Evolutionary conservation across 345 rosid genomes (phyloP).

Genomic region (Pistacia vera): DNA sequence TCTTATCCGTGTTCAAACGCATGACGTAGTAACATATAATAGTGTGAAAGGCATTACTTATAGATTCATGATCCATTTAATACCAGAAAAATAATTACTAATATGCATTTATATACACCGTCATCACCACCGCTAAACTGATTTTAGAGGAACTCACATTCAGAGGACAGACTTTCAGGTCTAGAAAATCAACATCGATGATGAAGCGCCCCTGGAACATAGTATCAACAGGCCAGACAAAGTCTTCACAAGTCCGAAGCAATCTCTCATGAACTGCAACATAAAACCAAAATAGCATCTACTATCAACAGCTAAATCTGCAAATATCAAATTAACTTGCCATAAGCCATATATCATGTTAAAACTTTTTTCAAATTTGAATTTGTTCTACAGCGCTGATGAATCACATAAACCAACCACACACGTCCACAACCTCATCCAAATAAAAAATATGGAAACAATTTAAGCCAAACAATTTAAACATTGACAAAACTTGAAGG

Average conservation of each 20-base stretch:
- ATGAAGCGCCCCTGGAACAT: slow-evolving; percentile 66
- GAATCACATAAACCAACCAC: neutral
- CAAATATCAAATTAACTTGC: neutral
- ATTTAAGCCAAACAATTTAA: no score
- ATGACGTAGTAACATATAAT: neutral
- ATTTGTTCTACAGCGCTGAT: neutral
- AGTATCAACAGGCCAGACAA: slow-evolving; percentile 80
- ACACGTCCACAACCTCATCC: neutral
- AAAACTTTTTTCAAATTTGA: neutral
- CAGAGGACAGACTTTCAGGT: slow-evolving; percentile 65
- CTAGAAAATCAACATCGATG: slow-evolving; percentile 94
- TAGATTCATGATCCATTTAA: neutral
- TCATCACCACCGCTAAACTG: neutral
- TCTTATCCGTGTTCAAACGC: neutral
- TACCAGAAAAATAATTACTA: neutral
- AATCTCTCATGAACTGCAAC: slow-evolving; percentile 70
- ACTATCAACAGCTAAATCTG: neutral
- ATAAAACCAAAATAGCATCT: slow-evolving; percentile 5
- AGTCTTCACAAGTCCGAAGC: slow-evolving; percentile 76
- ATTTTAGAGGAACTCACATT: slow-evolving; percentile 54
- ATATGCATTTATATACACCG: neutral
- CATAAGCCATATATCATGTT: neutral
- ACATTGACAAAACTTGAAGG: neutral
- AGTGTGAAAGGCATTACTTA: neutral
- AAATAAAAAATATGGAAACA: no score